phyloP scores from a whole-genome alignment of 2,329 filamentous ascomycete species.

The Coccinonectria pachysandricola region DNA sequence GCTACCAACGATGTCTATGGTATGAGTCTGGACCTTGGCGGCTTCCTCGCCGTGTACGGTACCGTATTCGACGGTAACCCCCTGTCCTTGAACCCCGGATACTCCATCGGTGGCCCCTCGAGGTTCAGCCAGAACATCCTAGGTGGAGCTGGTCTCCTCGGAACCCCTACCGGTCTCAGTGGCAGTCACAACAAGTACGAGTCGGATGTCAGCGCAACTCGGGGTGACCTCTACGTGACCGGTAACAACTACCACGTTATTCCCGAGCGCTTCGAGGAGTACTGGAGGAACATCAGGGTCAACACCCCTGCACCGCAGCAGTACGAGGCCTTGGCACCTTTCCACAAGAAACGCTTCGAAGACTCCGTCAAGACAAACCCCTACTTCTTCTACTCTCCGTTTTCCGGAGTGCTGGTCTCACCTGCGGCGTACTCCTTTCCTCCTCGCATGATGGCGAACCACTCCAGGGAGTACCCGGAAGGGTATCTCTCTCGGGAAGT shows the following conservation, averaged over 20 bases:
- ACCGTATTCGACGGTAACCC: constrained; percentile 40
- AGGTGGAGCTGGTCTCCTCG: constrained; percentile 20
- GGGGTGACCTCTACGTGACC: constrained; percentile 38
- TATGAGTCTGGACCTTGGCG: constrained; percentile 35
- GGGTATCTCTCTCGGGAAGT: constrained; percentile 21
- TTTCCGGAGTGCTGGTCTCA: constrained; percentile 37
- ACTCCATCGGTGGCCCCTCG: constrained; percentile 39
- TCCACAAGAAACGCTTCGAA: constrained; percentile 30
- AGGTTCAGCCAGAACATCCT: constrained; percentile 30
- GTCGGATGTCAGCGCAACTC: constrained; percentile 39
- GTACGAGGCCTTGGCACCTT: constrained; percentile 1
- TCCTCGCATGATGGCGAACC: constrained; percentile 32
- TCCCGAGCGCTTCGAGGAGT: constrained; percentile 32
- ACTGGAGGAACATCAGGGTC: constrained; percentile 5
- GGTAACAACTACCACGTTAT: constrained; percentile 40
- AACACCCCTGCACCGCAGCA: no score
- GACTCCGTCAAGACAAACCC: constrained; percentile 40
- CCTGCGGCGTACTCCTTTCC: constrained; percentile 38
- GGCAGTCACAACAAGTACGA: constrained; percentile 47
- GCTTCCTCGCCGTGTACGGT: constrained; percentile 33
- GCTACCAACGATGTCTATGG: constrained; percentile 26
- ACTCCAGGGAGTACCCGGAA: constrained; percentile 29
- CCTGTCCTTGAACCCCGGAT: constrained; percentile 36
- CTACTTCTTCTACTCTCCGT: constrained; percentile 43
- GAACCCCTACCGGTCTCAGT: constrained; percentile 28